Conservation (phyloP, 2,329 filamentous ascomycete species). For the Aspergillus nomiae region DNA sequence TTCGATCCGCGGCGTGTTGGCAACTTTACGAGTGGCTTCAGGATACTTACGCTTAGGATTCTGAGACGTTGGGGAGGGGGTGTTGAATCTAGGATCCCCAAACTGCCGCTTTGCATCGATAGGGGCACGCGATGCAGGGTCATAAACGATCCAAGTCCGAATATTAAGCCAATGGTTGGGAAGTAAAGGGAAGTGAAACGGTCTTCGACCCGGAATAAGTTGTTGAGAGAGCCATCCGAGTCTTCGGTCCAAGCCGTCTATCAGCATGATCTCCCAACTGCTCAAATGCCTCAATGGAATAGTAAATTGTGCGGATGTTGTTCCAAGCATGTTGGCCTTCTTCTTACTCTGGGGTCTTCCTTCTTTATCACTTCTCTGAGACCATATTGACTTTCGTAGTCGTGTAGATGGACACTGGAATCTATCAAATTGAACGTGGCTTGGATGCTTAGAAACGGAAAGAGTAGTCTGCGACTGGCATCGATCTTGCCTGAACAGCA, state of each 20-base stretch:
- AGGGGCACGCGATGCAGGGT: conserved; percentile 40
- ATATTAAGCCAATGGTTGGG: conserved; percentile 47
- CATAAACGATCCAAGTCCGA: conserved; percentile 42
- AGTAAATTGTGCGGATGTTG: background rate
- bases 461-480: background rate
- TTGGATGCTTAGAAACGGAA: background rate
- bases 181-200: conserved; percentile 42
- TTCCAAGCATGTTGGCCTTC: background rate
- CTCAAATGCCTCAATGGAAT: conserved; percentile 22
- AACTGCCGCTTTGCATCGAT: conserved; percentile 31
- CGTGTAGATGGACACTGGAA: background rate
- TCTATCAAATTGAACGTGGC: background rate
- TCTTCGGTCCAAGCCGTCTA: conserved; percentile 38
- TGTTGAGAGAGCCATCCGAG: conserved; percentile 42
- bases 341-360: background rate
- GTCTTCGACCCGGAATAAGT: conserved; percentile 40
- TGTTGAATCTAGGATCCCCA: conserved; percentile 41
- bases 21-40: conserved; percentile 16
- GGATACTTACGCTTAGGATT: conserved; percentile 32
- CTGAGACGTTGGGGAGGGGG: conserved; percentile 27
- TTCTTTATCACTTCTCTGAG: background rate
- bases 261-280: conserved; percentile 39
- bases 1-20: conserved; percentile 34
- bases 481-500: background rate
- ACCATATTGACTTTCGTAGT: background rate